phyloP scores from a whole-genome alignment of 2,329 filamentous ascomycete species.

The Mycosphaerella arachidis region DNA sequence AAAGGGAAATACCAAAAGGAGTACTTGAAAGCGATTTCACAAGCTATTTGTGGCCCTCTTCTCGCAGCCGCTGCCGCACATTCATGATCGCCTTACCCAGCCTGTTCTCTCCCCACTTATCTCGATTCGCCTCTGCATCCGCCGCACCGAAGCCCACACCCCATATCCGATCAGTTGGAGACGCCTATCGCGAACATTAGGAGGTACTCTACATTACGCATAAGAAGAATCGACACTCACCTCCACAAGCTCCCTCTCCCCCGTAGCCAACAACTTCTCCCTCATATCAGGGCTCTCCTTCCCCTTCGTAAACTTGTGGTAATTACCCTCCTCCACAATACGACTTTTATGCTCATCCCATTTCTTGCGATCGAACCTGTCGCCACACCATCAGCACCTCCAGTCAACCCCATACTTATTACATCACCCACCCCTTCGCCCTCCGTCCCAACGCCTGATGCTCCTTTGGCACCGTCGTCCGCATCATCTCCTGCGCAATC shows the following conservation, averaged over 20 bases:
- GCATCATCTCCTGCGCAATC: constrained; percentile 48
- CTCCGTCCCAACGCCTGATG: constrained; percentile 54
- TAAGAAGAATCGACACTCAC: constrained; percentile 6
- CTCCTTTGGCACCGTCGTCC: constrained; percentile 42
- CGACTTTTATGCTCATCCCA: constrained; percentile 49
- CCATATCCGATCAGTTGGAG: constrained; percentile 59
- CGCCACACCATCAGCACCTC: background rate
- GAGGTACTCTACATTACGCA: constrained; percentile 53
- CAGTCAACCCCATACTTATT: background rate
- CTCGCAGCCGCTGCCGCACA: constrained; percentile 51
- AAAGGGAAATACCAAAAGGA: background rate
- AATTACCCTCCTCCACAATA: constrained; percentile 57
- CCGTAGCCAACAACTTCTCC: constrained; percentile 36
- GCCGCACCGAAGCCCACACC: constrained; percentile 57
- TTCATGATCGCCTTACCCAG: constrained; percentile 60
- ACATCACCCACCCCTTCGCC: constrained; percentile 42
- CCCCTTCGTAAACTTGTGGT: constrained; percentile 55
- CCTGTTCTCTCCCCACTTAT: constrained; percentile 58
- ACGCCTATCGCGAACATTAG: constrained; percentile 29
- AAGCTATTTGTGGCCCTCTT: constrained; percentile 31
- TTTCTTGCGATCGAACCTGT: constrained; percentile 39
- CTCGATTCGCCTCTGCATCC: constrained; percentile 40
- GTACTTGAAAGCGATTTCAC: background rate
- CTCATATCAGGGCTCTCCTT: constrained; percentile 42
- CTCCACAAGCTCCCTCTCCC: constrained; percentile 55